Conservation (phyloP, 805 yeast genomes). For the Lachancea thermotolerans region DNA sequence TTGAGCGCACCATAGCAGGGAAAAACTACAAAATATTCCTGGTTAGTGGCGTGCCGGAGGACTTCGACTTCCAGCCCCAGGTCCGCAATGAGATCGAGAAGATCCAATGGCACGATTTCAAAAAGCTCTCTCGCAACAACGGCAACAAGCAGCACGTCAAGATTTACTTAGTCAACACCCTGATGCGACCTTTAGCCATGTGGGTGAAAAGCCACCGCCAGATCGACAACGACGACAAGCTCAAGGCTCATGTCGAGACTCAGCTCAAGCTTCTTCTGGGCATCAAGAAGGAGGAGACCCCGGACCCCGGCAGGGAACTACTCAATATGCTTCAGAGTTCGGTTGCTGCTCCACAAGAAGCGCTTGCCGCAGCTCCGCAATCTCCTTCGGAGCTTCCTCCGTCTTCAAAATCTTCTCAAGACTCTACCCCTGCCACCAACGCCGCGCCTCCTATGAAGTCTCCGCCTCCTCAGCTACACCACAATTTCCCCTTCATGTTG, state of each 20-base stretch:
- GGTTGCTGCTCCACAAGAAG: conserved; percentile 18
- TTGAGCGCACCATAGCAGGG: conserved; percentile 75
- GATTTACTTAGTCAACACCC: conserved; percentile 35
- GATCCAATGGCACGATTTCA: conserved; percentile 72
- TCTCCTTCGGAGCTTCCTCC: conserved; percentile 7
- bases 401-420: neutral
- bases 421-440: neutral
- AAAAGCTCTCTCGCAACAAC: conserved; percentile 32
- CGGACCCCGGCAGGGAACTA: conserved; percentile 74
- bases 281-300: conserved; percentile 35
- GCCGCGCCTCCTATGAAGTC: conserved; percentile 1
- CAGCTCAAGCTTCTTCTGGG: conserved; percentile 62
- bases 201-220: conserved; percentile 53
- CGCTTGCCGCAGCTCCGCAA: conserved; percentile 15
- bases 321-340: conserved; percentile 53
- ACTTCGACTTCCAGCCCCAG: conserved; percentile 64
- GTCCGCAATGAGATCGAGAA: conserved; percentile 84
- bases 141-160: conserved; percentile 30
- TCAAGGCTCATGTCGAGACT: conserved; percentile 56
- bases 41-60: conserved; percentile 71
- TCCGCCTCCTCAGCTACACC: conserved; percentile 8
- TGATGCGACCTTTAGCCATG: conserved; percentile 37
- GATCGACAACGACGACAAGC: conserved; percentile 46
- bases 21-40: conserved; percentile 82
- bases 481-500: conserved; percentile 14